Percentiles rank a stretch among this genome's conserved stretches.
phyloP scores from a whole-genome alignment of 1,139 yeast genomes.

The Hansenula anomala region DNA sequence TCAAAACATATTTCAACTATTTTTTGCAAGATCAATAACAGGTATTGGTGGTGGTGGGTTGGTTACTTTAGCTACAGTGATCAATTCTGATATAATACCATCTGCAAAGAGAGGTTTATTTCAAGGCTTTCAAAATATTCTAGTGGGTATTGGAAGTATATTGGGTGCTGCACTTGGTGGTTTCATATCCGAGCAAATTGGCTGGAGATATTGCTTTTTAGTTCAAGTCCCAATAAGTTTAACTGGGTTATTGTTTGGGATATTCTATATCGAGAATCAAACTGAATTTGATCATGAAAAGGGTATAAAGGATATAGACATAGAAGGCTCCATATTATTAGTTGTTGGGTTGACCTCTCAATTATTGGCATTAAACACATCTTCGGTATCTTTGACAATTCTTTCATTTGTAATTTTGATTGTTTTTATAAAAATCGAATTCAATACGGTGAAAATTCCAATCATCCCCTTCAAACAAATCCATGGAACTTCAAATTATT shows the following conservation, averaged over 20 bases:
- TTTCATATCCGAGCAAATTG: constrained; percentile 53
- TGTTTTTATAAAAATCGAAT: constrained; percentile 22
- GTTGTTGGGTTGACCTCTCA: constrained; percentile 34
- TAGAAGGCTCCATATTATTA: constrained; percentile 57
- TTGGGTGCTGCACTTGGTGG: constrained; percentile 70
- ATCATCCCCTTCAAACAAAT: constrained; percentile 33
- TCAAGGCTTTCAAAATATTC: constrained; percentile 56
- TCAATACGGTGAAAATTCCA: constrained; percentile 29
- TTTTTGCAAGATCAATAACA: constrained; percentile 50
- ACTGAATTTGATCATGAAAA: constrained; percentile 23
- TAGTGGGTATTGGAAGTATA: constrained; percentile 59
- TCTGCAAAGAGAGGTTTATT: constrained; percentile 48
- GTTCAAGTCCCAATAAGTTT: constrained; percentile 58
- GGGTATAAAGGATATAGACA: constrained; percentile 50
- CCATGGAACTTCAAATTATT: constrained; percentile 23
- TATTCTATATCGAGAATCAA: constrained; percentile 27
- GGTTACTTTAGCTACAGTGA: constrained; percentile 44
- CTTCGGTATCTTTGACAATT: background rate
- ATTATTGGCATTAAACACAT: constrained; percentile 23
- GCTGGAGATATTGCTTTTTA: constrained; percentile 66
- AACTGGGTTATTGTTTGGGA: constrained; percentile 33
- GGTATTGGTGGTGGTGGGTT: constrained; percentile 66
- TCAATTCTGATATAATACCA: constrained; percentile 51
- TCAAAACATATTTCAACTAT: constrained; percentile 34
- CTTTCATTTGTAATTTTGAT: constrained; percentile 2